phyloP scores from a whole-genome alignment of 495 filamentous ascomycete genomes.

The Cercophora newfieldiana region DNA sequence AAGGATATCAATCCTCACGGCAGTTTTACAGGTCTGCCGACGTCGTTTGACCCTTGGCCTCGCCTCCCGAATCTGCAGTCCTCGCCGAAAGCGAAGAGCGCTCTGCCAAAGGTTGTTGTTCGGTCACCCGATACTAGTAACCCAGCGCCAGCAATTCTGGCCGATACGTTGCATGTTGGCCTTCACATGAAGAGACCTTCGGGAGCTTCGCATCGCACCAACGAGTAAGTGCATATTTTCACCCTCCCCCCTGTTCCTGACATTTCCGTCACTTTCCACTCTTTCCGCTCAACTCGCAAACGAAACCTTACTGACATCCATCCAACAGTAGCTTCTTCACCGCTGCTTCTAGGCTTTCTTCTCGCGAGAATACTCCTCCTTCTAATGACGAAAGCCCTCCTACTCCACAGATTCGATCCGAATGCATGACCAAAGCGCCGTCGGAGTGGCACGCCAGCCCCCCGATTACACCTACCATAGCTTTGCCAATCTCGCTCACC shows the following conservation, averaged over 20 bases:
- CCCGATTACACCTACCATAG: neutral
- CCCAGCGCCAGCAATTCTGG: neutral
- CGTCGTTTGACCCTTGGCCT: slow-evolving; percentile 19
- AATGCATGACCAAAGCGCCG: neutral
- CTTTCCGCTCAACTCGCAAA: too few species aligned
- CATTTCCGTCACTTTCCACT: too few species aligned
- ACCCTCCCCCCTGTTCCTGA: too few species aligned
- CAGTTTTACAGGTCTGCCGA: slow-evolving; percentile 11
- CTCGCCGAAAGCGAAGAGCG: neutral
- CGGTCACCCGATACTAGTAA: neutral
- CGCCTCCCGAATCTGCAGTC: neutral
- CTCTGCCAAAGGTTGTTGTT: neutral
- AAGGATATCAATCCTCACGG: slow-evolving; percentile 11
- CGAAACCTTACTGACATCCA: neutral
- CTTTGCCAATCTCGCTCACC: neutral
- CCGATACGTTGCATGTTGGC: too few species aligned
- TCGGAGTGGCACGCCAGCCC: neutral
- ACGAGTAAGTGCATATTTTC: neutral
- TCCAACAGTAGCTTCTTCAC: slow-evolving; percentile 3
- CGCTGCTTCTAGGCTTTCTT: slow-evolving; percentile 5
- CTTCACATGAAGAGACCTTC: too few species aligned
- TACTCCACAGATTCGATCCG: too few species aligned
- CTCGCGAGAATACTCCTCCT: neutral
- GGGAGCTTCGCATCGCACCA: neutral
- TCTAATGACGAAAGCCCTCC: neutral